phyloP scores from a whole-genome alignment of 1,139 yeast species.

The Hemisphaericaspora xylofermentans region DNA sequence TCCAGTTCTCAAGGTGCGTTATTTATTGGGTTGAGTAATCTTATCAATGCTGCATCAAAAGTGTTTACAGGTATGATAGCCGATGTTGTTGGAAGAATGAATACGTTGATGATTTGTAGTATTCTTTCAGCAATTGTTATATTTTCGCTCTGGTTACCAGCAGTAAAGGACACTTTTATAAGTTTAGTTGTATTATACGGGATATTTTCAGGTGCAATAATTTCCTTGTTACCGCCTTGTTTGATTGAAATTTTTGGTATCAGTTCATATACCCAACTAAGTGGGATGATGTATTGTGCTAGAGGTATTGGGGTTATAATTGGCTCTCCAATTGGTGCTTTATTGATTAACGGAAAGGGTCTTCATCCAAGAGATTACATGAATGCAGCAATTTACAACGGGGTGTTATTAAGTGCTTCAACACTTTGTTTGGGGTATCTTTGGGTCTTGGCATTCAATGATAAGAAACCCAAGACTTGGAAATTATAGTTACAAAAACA shows the following conservation, averaged over 20 bases:
- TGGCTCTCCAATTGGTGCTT: constrained; percentile 36
- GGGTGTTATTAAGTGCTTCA: constrained; percentile 22
- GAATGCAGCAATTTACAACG: constrained; percentile 27
- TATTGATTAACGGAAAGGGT: constrained; percentile 21
- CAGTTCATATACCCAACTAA: constrained; percentile 26
- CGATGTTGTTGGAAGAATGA: constrained; percentile 37
- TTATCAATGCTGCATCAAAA: constrained; percentile 39
- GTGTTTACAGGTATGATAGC: constrained; percentile 36
- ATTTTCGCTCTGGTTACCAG: constrained; percentile 9
- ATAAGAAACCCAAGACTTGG: constrained; percentile 5
- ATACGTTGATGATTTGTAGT: constrained; percentile 36
- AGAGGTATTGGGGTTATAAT: constrained; percentile 32
- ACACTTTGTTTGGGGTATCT: constrained; percentile 12
- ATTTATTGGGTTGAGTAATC: constrained; percentile 44
- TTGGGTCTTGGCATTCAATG: constrained; percentile 7
- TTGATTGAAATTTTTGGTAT: constrained; percentile 39
- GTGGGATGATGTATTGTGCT: constrained; percentile 28
- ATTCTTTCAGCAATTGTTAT: constrained; percentile 24
- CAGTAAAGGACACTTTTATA: constrained; percentile 23
- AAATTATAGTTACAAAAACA: constrained; percentile 4
- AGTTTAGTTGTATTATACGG: constrained; percentile 41
- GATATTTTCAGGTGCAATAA: constrained; percentile 37
- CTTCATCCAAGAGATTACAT: constrained; percentile 19
- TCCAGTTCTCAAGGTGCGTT: constrained; percentile 35
- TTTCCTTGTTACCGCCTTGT: constrained; percentile 39